Percentiles rank a stretch among this genome's conserved stretches.
Evolutionary conservation across 2,329 filamentous ascomycete genomes (phyloP).

Genomic region (Ophiostoma piceae): DNA sequence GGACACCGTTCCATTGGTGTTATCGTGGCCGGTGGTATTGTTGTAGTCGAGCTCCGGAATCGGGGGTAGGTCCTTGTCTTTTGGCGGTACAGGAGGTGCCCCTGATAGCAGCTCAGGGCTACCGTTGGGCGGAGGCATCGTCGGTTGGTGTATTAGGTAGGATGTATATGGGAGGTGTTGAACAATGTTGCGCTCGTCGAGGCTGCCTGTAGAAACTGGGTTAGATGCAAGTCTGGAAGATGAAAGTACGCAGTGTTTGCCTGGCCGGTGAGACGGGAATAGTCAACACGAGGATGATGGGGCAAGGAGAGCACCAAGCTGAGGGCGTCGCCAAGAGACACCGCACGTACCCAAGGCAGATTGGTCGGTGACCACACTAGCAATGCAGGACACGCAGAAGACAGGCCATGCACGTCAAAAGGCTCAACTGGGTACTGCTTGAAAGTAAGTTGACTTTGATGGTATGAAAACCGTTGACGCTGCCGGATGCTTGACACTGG

Average conservation of each 20-base stretch:
- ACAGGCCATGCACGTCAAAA: conserved; percentile 17
- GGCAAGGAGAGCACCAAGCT: neutral
- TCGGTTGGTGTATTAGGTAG: neutral
- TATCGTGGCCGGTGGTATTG: neutral
- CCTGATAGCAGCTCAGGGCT: neutral
- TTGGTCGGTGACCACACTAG: conserved; percentile 16
- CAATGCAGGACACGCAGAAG: conserved; percentile 15
- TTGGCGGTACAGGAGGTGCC: neutral
- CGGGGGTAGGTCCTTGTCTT: conserved; percentile 24
- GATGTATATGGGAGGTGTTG: neutral
- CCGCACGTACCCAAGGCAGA: conserved; percentile 18
- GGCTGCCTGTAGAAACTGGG: neutral
- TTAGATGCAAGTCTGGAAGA: neutral
- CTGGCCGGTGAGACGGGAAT: neutral
- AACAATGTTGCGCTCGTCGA: neutral
- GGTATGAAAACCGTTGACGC: neutral
- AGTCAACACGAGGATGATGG: neutral
- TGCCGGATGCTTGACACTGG: neutral
- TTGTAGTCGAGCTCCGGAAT: conserved; percentile 5
- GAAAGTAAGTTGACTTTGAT: neutral
- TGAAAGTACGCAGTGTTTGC: neutral
- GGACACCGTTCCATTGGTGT: conserved; percentile 6
- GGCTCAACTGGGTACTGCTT: neutral
- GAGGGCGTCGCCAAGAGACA: conserved; percentile 7
- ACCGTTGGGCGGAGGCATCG: conserved; percentile 5